Base-by-base conservation (phyloP, 2,329 filamentous ascomycete species). In the Aspergillus fructus region DNA sequence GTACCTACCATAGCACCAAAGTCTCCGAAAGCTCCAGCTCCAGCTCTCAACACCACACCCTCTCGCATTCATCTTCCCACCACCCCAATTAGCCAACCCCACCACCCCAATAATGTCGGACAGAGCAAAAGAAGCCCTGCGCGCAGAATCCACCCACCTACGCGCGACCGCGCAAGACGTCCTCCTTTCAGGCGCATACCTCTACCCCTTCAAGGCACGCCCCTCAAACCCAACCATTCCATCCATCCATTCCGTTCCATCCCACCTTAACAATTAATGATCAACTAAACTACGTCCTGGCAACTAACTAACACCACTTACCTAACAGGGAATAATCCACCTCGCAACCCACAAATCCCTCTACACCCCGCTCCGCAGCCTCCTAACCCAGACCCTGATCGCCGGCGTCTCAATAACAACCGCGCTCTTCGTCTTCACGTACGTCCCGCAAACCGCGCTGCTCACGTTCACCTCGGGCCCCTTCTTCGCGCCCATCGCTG, bases 381-480 rank as follows among this genome's bases (percentile, higher is more conserved):
- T 82, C 52, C 76, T 87, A 37, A 71, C 79, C 2, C 81, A 83
- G 3, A 91, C 88, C 27, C 64, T 96, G 50, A 81, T 83, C 1
- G 82, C 96, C 2, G 91, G 90, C 13, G 74, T 87, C 9, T 83
- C 85, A 45, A 87, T 97, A 46, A 87, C 93, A 1, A 80, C 81
- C 11, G 80, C 84, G 73, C 96, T 97, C 91, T 97, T 97, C 76
- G 79, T 89, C 65, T 87, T 97, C 71, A 89, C 92, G 49, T 97
- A 96, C 72, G 70, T 87, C 8, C 93, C 93, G 0, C 93, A 97
- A 78, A 84, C 91, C 23, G 89, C 91, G 1, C 74, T 96, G 13
- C 83, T 96, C 45, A 83, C 91, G 51, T 87, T 97, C 66, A 89
- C 96, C 61, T 93, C 91, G 63, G 93, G 93, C 0, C 93, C 85